These are phyloP conservation scores for Vachellia pachyceras DNA, from an alignment of 306 rosid species.

Conservation along the genomic window DNA sequence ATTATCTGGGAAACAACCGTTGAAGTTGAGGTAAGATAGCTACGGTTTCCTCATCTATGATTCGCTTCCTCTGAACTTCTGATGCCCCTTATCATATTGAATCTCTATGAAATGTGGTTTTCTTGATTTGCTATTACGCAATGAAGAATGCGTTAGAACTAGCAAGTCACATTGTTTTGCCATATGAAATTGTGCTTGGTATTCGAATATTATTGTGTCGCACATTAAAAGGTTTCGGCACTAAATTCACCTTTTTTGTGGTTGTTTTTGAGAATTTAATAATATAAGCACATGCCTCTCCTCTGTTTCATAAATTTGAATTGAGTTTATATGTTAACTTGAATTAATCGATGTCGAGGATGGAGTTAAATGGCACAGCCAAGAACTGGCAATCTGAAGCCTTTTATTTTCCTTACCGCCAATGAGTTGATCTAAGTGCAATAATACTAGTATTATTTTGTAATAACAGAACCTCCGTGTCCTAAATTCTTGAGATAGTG, in stretches of 20 bases:
- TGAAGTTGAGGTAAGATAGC: neutral
- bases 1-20: neutral
- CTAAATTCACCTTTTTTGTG: neutral
- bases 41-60: neutral
- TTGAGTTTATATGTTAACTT: neutral
- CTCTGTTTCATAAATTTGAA: neutral
- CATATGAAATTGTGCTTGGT: constrained; percentile 2
- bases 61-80: neutral
- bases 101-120: neutral
- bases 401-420: neutral
- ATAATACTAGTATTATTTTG: neutral
- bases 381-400: constrained; percentile 8
- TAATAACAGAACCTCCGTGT: neutral
- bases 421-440: neutral
- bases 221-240: neutral
- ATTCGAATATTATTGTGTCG: constrained; percentile 12
- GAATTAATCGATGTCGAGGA: constrained; percentile 19
- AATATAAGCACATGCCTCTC: neutral
- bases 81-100: neutral
- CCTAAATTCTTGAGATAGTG: neutral
- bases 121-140: neutral
- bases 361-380: constrained; percentile 14
- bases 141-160: neutral
- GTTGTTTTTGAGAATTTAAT: neutral
- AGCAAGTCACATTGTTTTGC: neutral